Percentiles rank a stretch among this genome's conserved stretches.
These are phyloP conservation scores for Myriosclerotinia duriaeana DNA, from an alignment of 2,329 filamentous ascomycete genomes.

Conservation along the genomic window DNA sequence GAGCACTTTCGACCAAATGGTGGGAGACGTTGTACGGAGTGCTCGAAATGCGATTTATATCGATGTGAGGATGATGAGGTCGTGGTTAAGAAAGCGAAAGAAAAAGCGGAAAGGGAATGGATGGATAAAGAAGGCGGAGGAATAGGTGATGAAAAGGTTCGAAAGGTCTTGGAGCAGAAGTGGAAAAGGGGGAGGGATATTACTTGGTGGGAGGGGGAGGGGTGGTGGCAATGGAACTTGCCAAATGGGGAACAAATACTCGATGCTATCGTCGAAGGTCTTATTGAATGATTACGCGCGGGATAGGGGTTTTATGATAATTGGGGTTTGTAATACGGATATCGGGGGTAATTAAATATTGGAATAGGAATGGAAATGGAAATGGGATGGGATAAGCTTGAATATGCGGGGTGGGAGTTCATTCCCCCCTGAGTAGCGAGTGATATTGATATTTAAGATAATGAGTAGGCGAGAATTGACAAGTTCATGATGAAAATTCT, in stretches of 20 bases:
- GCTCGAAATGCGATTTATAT: constrained; percentile 74
- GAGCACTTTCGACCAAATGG: constrained; percentile 87
- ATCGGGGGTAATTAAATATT: constrained; percentile 12
- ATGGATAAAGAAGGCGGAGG: constrained; percentile 61
- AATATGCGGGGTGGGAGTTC: constrained; percentile 10
- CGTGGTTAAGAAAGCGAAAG: constrained; percentile 66
- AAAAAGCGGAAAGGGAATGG: constrained; percentile 72
- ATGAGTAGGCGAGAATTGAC: not conserved
- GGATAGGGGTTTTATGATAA: not conserved
- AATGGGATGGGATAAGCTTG: constrained; percentile 1
- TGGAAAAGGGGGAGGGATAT: constrained; percentile 33
- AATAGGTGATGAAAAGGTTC: constrained; percentile 55
- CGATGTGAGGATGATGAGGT: constrained; percentile 70
- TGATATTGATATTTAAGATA: constrained; percentile 5
- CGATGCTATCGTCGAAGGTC: constrained; percentile 38
- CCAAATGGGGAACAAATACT: constrained; percentile 38
- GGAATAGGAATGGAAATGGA: not conserved
- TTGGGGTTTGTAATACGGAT: not conserved
- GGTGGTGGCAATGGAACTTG: constrained; percentile 32
- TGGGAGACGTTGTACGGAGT: constrained; percentile 73
- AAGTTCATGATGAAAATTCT: not conserved
- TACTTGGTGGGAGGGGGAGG: constrained; percentile 32
- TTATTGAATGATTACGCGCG: constrained; percentile 34
- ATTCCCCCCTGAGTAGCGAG: constrained; percentile 8
- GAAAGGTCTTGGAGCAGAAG: constrained; percentile 57